These are phyloP conservation scores for Pleoardoris graminearum DNA, from an alignment of 2,329 filamentous ascomycete species.

Conservation along the genomic window DNA sequence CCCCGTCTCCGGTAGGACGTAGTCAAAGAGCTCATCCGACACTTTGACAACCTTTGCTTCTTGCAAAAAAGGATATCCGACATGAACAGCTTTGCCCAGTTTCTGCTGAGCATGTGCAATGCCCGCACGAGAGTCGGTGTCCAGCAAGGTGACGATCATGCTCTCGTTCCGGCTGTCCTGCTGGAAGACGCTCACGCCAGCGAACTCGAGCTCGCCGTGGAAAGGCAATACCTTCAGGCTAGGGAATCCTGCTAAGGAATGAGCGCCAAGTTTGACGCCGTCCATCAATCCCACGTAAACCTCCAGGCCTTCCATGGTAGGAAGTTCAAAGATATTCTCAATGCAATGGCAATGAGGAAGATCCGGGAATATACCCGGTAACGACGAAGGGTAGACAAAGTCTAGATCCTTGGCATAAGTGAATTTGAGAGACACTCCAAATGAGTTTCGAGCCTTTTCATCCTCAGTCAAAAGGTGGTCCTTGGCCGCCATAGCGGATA, in stretches of 20 bases:
- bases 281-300: slow-evolving; percentile 81
- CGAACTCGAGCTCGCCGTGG: slow-evolving; percentile 78
- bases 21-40: slow-evolving; percentile 92
- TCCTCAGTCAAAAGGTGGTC: slow-evolving; percentile 76
- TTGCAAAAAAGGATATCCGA: slow-evolving; percentile 93
- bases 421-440: slow-evolving; percentile 91
- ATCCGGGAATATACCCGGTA: slow-evolving; percentile 89
- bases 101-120: slow-evolving; percentile 74
- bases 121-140: slow-evolving; percentile 71
- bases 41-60: slow-evolving; percentile 89
- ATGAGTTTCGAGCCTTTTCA: slow-evolving; percentile 83
- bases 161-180: slow-evolving; percentile 96
- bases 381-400: slow-evolving; percentile 83
- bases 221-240: slow-evolving; percentile 85
- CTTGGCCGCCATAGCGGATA: slow-evolving; percentile 83
- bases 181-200: slow-evolving; percentile 93
- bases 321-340: slow-evolving; percentile 94
- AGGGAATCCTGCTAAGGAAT: slow-evolving; percentile 91
- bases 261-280: slow-evolving; percentile 77
- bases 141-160: slow-evolving; percentile 83
- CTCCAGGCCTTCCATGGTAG: slow-evolving; percentile 86
- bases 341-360: slow-evolving; percentile 85
- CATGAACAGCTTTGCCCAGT: slow-evolving; percentile 82
- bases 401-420: slow-evolving; percentile 77
- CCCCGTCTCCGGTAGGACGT: slow-evolving; percentile 69